Evolutionary conservation across 345 rosid species (phyloP), one percentile per base, ranked within the genome.

Genomic region (Combretum micranthum): DNA sequence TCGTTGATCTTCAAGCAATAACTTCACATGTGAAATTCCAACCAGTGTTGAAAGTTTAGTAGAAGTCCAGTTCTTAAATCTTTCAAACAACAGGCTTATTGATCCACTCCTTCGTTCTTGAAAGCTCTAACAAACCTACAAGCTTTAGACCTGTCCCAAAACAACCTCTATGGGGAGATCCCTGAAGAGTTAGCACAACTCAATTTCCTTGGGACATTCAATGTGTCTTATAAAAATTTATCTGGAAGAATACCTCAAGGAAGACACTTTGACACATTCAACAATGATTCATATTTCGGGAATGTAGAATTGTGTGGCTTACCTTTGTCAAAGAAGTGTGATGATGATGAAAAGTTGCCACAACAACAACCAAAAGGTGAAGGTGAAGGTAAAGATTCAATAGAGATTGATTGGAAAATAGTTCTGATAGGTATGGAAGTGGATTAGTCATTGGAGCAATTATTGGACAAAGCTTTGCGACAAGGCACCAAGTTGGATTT

Each of bases 161-260:
- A 70, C 60, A 20, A 32, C 19, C 61, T 73, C 39, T 64, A 44
- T 0, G 68, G 74, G 16, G 2, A 26, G 1, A 68, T 77, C 15
- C 74, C 74, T 44, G 44, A 47, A 12, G 25, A 62, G 37, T 47
- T 77, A 2, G 45, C 17, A 1, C 17, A 60, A 2, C 67, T 74
- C 3, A 57, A 43, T 6, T 70, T 56, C 49, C 71, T 77, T 6
- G 55, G 2, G 2, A 3, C 15, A n/a, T 32, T 70, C n/a, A 53
- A 70, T 53, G 15, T 73, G 25, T 65, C 78, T 1, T 47, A 67
- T 9, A 74, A 74, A 43, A 25, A 53, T 19, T 59, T 77, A 12
- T 46, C 53, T 3, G 74, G 77, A 15, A 19, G 9, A 0, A 66
- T 76, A 56, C 72, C 77, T 0, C 12, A 11, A 18, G 77, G 60